Evolutionary conservation across 768 basidiomycete species (phyloP), one percentile per base, ranked within the genome.

Genomic region (Rhodotorula toruloides): DNA sequence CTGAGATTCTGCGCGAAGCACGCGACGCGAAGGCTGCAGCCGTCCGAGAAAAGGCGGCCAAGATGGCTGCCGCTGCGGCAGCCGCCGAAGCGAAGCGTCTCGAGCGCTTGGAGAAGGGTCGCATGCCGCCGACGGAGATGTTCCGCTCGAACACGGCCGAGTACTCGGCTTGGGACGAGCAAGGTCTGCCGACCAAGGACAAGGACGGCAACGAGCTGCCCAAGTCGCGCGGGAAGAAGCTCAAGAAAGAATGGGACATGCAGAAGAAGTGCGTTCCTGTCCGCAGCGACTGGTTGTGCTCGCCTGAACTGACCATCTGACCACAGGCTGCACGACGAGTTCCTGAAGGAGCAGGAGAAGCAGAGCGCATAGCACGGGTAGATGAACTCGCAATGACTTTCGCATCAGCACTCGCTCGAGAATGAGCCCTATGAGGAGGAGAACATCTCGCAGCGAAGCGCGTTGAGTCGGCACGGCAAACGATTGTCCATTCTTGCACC

Each of bases 1-100:
- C 93, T 4, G 83, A 84, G 19, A 85, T 89, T 62, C 81, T 99
- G 44, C 84, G 92, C 71, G 86, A 82, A 74, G 87, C 85, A 4
- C 85, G 92, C 52, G 92, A 98, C 67, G 92, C 92, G 75, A 97
- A 96, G 79, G 83, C 84, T 11, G 87, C 85, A 7, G 82, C 82
- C 55, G 80, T 81, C 25, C 86, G 87, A 66, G 89, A 85, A 27
- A 94, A 91, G 75, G 83, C 83, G 4, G 85, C 84, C 22, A 87
- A 87, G 76, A 76, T 77, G 37, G 77, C 75, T 5, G 73, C 73
- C 4, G 67, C 72, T 9, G 75, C 83, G 82, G 63, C 67, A 42
- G 83, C 84, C 59, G 89, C 87, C 75, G 84, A 85, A 65, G 77
- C 67, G 70, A 74, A 56, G 75, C 76, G 61, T 14, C 76, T 85